Evolutionary conservation across 257 asterid species (phyloP).

Genomic region (Lycium barbarum): DNA sequence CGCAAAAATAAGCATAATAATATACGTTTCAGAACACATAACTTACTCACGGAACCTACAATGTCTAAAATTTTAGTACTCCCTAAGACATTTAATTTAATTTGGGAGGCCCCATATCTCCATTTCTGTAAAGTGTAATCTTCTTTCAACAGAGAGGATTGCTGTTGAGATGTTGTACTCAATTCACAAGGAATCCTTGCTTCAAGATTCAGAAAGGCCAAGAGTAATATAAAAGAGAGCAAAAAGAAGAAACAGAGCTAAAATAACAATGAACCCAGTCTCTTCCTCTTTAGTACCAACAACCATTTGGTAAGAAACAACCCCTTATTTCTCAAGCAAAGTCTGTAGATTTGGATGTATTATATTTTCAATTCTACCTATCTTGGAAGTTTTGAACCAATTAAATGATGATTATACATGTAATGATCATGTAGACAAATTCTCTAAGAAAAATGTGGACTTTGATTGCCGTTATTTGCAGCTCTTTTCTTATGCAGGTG

Average conservation of each 20-base stretch:
- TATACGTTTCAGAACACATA: too few relatives aligned
- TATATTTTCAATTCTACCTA: neutral
- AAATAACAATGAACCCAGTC: neutral
- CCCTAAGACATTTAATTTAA: neutral
- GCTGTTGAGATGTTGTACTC: neutral
- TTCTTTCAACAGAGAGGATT: neutral
- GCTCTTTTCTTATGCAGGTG: neutral
- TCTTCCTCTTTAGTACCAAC: neutral
- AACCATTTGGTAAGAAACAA: neutral
- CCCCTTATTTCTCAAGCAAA: neutral
- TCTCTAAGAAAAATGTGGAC: neutral
- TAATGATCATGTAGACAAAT: neutral
- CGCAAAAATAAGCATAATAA: too few relatives aligned
- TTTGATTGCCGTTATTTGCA: neutral
- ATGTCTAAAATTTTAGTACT: too few relatives aligned
- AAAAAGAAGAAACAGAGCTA: neutral
- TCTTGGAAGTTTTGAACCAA: neutral
- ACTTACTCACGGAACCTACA: too few relatives aligned
- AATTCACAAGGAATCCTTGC: conserved; percentile 15
- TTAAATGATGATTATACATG: neutral
- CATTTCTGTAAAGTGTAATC: neutral
- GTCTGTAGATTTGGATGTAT: neutral
- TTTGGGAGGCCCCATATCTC: neutral
- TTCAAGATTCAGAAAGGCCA: neutral
- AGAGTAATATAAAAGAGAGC: neutral